These are phyloP conservation scores for Alternaria angustiovoidea DNA, from an alignment of 2,329 filamentous ascomycete species.

Conservation along the genomic window DNA sequence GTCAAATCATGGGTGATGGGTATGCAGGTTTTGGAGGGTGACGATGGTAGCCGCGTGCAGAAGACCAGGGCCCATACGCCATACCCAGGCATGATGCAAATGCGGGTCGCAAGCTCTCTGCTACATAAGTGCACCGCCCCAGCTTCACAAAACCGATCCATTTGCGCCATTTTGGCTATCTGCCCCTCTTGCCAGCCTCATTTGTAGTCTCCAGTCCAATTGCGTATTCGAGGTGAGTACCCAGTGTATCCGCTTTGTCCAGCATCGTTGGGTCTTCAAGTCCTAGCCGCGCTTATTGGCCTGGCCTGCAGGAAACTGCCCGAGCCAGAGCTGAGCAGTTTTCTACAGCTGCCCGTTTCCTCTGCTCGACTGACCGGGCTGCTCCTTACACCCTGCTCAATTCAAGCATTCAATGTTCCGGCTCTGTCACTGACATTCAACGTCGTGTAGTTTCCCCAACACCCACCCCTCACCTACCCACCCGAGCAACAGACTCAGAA, in stretches of 20 bases:
- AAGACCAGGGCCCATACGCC: slow-evolving; percentile 35
- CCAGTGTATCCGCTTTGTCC: slow-evolving; percentile 24
- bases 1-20: slow-evolving; percentile 6
- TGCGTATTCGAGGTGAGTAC: slow-evolving; percentile 26
- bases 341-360: slow-evolving; percentile 18
- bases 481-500: slow-evolving; percentile 23
- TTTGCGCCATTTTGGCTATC: slow-evolving; percentile 30
- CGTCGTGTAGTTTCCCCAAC: slow-evolving; percentile 19
- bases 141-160: slow-evolving; percentile 19
- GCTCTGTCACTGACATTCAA: slow-evolving; percentile 33
- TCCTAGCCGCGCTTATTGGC: slow-evolving; percentile 26
- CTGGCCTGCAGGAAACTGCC: slow-evolving; percentile 25
- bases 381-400: slow-evolving; percentile 37
- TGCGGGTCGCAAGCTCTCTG: slow-evolving; percentile 37
- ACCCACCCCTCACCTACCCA: slow-evolving; percentile 25
- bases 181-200: slow-evolving; percentile 9
- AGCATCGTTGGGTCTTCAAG: slow-evolving; percentile 27
- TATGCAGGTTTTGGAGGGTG: slow-evolving; percentile 24
- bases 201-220: slow-evolving; percentile 13
- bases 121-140: slow-evolving; percentile 41
- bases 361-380: slow-evolving; percentile 20
- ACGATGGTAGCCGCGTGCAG: slow-evolving; percentile 33
- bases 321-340: slow-evolving; percentile 23
- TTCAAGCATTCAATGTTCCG: slow-evolving; percentile 27
- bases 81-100: slow-evolving; percentile 36